Evolutionary conservation across 2,329 filamentous ascomycete species (phyloP), one percentile per base, ranked within the genome.

Genomic region (Magnaporthiopsis rhizophila): DNA sequence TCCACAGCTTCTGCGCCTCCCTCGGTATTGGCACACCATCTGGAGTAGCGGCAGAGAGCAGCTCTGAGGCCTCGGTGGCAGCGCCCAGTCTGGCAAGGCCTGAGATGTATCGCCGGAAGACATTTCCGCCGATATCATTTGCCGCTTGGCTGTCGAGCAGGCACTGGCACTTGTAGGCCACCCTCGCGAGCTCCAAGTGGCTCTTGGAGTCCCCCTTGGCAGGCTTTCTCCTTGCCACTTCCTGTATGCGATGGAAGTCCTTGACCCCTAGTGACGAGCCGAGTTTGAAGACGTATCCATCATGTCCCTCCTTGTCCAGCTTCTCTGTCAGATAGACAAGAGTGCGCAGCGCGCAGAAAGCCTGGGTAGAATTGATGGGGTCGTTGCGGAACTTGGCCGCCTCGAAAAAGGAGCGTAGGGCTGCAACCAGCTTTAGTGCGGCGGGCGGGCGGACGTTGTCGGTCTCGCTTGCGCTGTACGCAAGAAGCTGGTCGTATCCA

Each of bases 401-500:
- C 24, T 77, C 72, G 69, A 94, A 87, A 68, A 93, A 87, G 12
- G 80, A 76, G 64, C 78, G 80, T 74, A 90, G 88, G 6, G 89
- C 90, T 50, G 83, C 78, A 0, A 85, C 75, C 2, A 97, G 78
- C 45, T 90, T 85, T n/a, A 80, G 74, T 3, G 80, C 77, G 0
- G 84, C 75, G 21, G 91, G 92, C 12, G 86, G 83, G 45, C 91
- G 84, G 50, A 87, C 79, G 62, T 84, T 81, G 64, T 90, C 83
- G 62, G 83, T 80, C 68, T 88, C 78, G 66, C 86, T 83, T 68
- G 85, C 84, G 63, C 84, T 79, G 73, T 91, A 83, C 65, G 90
- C 83, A 70, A 90, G 83, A 77, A 97, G 85, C 21, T 83, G 83
- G 68, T 86, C 85, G 71, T 92, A 84, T 63, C 92, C 92, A 0